Percentiles rank a stretch among this genome's conserved stretches.
These are phyloP conservation scores for Dorcoceras hygrometricum DNA, from an alignment of 257 asterid genomes.

Conservation along the genomic window DNA sequence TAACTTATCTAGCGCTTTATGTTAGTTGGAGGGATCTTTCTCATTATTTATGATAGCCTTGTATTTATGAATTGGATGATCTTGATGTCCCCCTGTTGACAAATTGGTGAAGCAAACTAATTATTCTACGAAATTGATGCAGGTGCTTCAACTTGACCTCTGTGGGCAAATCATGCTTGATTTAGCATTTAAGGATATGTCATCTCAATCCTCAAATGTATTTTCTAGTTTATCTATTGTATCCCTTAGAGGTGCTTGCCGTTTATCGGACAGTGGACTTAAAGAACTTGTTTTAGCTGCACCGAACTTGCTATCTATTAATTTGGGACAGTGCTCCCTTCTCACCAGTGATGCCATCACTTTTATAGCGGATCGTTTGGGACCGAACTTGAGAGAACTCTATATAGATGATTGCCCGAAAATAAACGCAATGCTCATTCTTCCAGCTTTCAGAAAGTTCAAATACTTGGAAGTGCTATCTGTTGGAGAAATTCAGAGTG, in stretches of 20 bases:
- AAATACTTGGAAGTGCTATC: conserved; percentile 66
- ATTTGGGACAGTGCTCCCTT: conserved; percentile 78
- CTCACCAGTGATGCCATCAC: conserved; percentile 49
- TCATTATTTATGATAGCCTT: background rate
- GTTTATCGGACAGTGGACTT: conserved; percentile 62
- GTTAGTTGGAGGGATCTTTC: background rate
- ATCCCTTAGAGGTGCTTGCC: conserved; percentile 90
- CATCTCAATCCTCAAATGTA: conserved; percentile 30
- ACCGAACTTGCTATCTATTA: conserved; percentile 55
- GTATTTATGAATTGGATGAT: no score
- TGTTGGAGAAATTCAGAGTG: conserved; percentile 53
- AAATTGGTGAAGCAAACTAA: background rate
- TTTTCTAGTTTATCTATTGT: conserved; percentile 50
- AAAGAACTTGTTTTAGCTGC: conserved; percentile 52
- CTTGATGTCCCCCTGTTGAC: background rate
- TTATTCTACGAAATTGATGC: conserved; percentile 32
- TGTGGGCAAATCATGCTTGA: conserved; percentile 73
- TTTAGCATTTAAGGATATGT: conserved; percentile 35
- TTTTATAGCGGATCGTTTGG: conserved; percentile 49
- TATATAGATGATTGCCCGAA: conserved; percentile 63
- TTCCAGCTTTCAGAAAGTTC: conserved; percentile 54
- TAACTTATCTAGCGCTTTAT: background rate
- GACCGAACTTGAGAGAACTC: conserved; percentile 67
- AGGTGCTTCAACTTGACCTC: conserved; percentile 90
- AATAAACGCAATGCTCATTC: conserved; percentile 45